phyloP scores from a whole-genome alignment of 2,329 filamentous ascomycete species.

The Trichophyton verrucosum region DNA sequence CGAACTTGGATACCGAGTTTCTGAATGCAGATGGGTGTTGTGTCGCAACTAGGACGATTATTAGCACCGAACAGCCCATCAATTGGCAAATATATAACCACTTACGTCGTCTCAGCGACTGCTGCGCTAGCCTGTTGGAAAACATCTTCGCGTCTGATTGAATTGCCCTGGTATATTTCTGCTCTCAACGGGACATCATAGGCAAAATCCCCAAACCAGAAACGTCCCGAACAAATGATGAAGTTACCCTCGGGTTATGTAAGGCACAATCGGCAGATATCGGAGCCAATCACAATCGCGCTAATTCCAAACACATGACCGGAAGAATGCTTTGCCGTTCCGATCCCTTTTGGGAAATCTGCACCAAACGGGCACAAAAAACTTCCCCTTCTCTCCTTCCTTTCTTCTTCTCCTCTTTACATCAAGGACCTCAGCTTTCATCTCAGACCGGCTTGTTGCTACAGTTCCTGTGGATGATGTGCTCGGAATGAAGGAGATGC shows the following conservation, averaged over 20 bases:
- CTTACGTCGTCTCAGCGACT: slow-evolving; percentile 39
- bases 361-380: slow-evolving; percentile 5
- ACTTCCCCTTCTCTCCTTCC: slow-evolving; percentile 11
- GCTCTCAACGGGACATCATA: not conserved
- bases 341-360: slow-evolving; percentile 9
- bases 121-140: slow-evolving; percentile 37
- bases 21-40: slow-evolving; percentile 33
- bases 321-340: slow-evolving; percentile 27
- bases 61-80: slow-evolving; percentile 12
- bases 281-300: slow-evolving; percentile 23
- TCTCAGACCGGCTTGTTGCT: slow-evolving; percentile 20
- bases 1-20: slow-evolving; percentile 31
- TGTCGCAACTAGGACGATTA: slow-evolving; percentile 31
- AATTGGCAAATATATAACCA: slow-evolving; percentile 7
- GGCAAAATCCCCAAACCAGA: slow-evolving; percentile 1
- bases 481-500: slow-evolving; percentile 29
- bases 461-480: slow-evolving; percentile 4
- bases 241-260: slow-evolving; percentile 30
- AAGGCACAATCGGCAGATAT: slow-evolving; percentile 14
- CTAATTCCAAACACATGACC: slow-evolving; percentile 21
- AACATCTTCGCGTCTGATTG: slow-evolving; percentile 28
- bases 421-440: slow-evolving; percentile 30
- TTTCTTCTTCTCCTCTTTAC: slow-evolving; percentile 18
- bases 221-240: not conserved
- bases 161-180: not conserved